Conservation (phyloP, 495 filamentous ascomycete species). For the Talaromyces ruber region DNA sequence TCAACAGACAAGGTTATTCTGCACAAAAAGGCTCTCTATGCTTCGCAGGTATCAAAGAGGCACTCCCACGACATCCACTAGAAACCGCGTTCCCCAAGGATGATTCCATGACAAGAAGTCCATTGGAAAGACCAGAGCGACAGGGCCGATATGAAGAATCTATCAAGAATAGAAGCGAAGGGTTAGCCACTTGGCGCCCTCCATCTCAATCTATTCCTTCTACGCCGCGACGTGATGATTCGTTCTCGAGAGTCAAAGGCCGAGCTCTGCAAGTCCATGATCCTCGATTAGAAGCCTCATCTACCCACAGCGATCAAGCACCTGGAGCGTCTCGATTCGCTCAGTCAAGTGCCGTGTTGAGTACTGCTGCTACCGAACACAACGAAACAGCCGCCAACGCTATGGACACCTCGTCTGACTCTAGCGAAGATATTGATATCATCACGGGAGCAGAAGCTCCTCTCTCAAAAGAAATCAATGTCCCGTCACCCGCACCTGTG, state of each 20-base stretch:
- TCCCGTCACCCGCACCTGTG: background rate
- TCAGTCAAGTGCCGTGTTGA: background rate
- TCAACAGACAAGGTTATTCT: background rate
- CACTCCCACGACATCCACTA: background rate
- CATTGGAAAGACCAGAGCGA: slow-evolving; percentile 5
- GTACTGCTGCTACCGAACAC: background rate
- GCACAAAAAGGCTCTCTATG: slow-evolving; percentile 13
- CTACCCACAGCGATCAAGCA: background rate
- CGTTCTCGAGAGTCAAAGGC: background rate
- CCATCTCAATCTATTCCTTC: background rate
- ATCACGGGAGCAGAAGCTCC: background rate
- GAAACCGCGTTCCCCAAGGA: background rate
- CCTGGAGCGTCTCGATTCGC: background rate
- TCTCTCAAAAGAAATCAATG: background rate
- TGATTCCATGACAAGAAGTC: background rate
- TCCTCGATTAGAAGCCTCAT: background rate
- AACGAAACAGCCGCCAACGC: background rate
- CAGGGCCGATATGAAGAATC: slow-evolving; percentile 1
- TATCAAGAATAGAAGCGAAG: background rate
- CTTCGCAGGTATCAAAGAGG: slow-evolving; percentile 10
- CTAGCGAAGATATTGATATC: background rate
- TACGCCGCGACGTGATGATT: background rate
- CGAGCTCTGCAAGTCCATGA: background rate
- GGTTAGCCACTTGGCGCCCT: background rate
- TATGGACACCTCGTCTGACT: background rate